Evolutionary conservation across 805 yeast species (phyloP).

Genomic region (Spathaspora girioi): DNA sequence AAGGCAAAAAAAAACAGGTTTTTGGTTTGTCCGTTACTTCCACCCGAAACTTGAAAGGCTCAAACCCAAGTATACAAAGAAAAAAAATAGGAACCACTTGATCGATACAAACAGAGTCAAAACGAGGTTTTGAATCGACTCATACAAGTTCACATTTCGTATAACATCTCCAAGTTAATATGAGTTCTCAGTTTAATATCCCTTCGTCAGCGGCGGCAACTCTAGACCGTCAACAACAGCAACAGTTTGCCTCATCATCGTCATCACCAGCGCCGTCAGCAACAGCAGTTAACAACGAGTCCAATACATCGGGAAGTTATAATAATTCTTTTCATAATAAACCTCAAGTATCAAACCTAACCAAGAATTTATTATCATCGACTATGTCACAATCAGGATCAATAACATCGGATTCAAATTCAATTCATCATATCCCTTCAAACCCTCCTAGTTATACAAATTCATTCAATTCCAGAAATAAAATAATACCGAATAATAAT

Average conservation of each 20-base stretch:
- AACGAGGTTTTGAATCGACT: neutral
- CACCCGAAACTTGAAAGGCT: neutral
- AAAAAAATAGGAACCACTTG: neutral
- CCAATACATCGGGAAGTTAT: neutral
- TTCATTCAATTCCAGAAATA: neutral
- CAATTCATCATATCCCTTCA: constrained; percentile 10
- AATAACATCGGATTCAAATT: constrained; percentile 6
- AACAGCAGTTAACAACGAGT: constrained; percentile 1
- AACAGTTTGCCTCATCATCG: neutral
- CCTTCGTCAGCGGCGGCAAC: constrained; percentile 1
- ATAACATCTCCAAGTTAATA: neutral
- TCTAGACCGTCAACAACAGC: constrained; percentile 1
- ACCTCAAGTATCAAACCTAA: constrained; percentile 25
- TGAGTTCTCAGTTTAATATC: constrained; percentile 5
- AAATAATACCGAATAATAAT: neutral
- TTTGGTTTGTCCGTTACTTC: neutral
- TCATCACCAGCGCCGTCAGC: neutral
- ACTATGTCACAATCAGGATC: constrained; percentile 4
- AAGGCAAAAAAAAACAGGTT: neutral
- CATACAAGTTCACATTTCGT: neutral
- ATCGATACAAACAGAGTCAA: neutral
- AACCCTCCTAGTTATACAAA: constrained; percentile 2
- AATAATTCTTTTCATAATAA: constrained; percentile 1
- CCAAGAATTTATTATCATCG: constrained; percentile 25
- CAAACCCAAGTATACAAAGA: neutral